phyloP scores from a whole-genome alignment of 2,329 filamentous ascomycete genomes.

The Epichloe festucae region DNA sequence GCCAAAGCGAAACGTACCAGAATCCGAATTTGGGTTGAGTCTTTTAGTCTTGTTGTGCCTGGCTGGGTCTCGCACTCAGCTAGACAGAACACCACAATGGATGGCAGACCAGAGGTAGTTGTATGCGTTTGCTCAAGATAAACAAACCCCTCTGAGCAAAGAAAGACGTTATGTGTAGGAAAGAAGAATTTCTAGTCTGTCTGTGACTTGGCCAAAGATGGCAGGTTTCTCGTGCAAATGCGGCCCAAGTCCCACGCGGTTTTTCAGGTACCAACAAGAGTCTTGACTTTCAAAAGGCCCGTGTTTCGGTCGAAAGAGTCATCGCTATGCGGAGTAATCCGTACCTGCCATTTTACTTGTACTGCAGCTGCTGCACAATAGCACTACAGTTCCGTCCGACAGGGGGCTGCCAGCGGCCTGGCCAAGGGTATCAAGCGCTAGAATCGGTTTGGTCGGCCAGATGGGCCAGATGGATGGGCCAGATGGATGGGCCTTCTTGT shows the following conservation, averaged over 20 bases:
- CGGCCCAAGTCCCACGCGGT: conserved; percentile 4
- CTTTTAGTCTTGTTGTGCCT: neutral
- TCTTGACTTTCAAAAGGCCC: neutral
- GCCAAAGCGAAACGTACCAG: neutral
- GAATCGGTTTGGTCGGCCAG: too few species aligned
- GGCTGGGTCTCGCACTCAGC: neutral
- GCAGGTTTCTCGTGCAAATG: neutral
- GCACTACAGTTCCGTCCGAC: neutral
- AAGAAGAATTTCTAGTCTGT: neutral
- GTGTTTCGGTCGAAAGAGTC: neutral
- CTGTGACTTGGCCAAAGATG: neutral
- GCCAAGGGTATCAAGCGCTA: too few species aligned
- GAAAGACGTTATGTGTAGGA: neutral
- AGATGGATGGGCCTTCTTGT: too few species aligned
- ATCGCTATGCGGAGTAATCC: neutral
- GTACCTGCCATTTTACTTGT: neutral
- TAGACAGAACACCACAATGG: neutral
- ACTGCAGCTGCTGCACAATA: neutral
- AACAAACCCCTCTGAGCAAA: neutral
- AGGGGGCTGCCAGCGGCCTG: neutral
- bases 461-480: too few species aligned
- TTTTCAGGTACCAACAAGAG: conserved; percentile 2
- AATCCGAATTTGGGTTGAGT: neutral
- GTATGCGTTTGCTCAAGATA: neutral
- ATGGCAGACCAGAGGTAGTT: neutral